Evolutionary conservation across 345 rosid species (phyloP), one percentile per base, ranked within the genome.

Genomic region (Garcia nutans): DNA sequence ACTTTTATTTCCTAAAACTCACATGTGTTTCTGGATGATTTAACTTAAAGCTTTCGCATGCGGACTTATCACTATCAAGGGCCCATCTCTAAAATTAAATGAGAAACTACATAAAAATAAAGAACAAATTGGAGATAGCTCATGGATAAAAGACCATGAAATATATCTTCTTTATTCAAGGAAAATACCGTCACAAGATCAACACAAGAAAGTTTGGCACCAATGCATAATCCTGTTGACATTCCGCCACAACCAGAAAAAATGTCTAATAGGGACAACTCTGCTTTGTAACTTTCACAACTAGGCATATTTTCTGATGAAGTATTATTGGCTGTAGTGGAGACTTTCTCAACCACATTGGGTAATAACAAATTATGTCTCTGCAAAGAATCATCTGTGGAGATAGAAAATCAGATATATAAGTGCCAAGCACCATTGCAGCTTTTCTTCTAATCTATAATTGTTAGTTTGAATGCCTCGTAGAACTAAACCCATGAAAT

Each of bases 221-320:
- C 99, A n/a, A 95, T 92, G 83, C 87, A 82, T 74, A 95, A 82
- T 72, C 99, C 97, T 68, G 93, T 92, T 50, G 99, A 92, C 99
- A 95, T 92, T 86, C 99, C 99, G 79, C 99, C 97, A 85, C 99
- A 92, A 44, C 99, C 99, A 79, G 92, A 86, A 85, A 88, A 95
- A 68, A 92, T 89, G 89, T 95, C 99, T 78, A 92, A 88, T 31
- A 95, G 83, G 11, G 71, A 65, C 62, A 95, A 81, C 72, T 87
- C 87, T 63, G 76, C 73, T 84, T 85, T 84, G 76, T 33, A 59
- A 76, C 63, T 57, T 63, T 80, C 89, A 64, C 74, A 65, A 70
- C 23, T 78, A 68, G 83, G 81, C 76, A 73, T 71, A 61, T 42
- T 78, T 52, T 76, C 78, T 70, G 74, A 59, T 68, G 74, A 74